Evolutionary conservation across 768 basidiomycete species (phyloP), one percentile per base, ranked within the genome.

Genomic region (Trametes punicea): DNA sequence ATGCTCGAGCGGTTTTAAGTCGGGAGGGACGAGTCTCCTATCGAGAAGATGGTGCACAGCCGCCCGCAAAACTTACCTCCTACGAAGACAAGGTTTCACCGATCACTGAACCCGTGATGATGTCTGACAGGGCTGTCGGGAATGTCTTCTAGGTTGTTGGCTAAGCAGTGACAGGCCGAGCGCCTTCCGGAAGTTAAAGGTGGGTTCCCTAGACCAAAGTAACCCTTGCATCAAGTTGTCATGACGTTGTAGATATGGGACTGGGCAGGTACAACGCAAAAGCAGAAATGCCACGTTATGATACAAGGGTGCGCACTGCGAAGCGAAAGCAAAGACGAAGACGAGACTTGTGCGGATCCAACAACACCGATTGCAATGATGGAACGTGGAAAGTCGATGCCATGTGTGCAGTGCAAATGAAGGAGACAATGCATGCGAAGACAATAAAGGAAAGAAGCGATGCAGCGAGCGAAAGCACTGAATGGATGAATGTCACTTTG

Each of bases 241-340:
- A 25, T 51, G 33, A 46, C 52, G 53, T 55, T 45, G 58, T 51
- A 41, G 29, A 48, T 44, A 26, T 46, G 58, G 23, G 41, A 48
- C 15, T 20, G 34, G 49, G 54, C 29, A 26, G 18, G 20, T 50
- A 59, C 57, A 57, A 52, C 56, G 56, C 25, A 38, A 21, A 20
- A 23, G 8, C 46, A 26, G 25, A 18, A 25, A 49, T 15, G n/a
- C 29, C 41, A 52, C 45, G 44, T 33, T 16, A 33, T 46, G 49
- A 51, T 42, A 51, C 47, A 55, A 55, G 58, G 58, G 54, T 33
- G 51, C 58, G 53, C 58, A 55, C 58, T 55, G 53, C 58, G 58
- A 51, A 60, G 44, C 58, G 58, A 60, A 60, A 55, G 58, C 58
- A 55, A 60, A 51, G 50, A 51, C 56, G 50, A 57, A 39, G 20